Conservation (phyloP, 768 basidiomycete species). For the Xerocomellus dryophilus region DNA sequence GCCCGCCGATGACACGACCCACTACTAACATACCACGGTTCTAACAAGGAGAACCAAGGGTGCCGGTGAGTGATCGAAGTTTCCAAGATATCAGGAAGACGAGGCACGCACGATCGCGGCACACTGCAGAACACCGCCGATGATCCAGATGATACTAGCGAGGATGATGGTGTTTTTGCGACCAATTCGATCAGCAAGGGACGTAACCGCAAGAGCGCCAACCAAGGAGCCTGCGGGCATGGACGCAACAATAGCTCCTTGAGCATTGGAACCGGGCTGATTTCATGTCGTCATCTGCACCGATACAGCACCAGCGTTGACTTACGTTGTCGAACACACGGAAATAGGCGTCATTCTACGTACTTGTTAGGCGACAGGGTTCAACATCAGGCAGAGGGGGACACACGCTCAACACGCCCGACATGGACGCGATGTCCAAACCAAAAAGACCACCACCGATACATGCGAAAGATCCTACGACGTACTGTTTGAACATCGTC, state of each 20-base stretch:
- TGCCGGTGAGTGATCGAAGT: not conserved
- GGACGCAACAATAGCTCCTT: slow-evolving; percentile 73
- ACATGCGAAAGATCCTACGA: slow-evolving; percentile 79
- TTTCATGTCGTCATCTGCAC: slow-evolving; percentile 4
- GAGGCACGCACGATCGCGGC: slow-evolving; percentile 43
- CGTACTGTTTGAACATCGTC: slow-evolving; percentile 47
- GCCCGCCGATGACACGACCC: slow-evolving; percentile 64
- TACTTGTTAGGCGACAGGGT: not conserved
- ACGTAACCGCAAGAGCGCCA: slow-evolving; percentile 61
- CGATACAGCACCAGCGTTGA: not conserved
- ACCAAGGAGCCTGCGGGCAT: slow-evolving; percentile 73
- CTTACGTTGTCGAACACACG: slow-evolving; percentile 27
- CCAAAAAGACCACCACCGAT: slow-evolving; percentile 79
- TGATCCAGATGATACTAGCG: slow-evolving; percentile 66
- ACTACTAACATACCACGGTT: slow-evolving; percentile 74
- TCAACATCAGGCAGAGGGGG: not conserved
- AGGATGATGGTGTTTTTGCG: slow-evolving; percentile 66
- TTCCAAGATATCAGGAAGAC: not conserved
- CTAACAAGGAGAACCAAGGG: slow-evolving; percentile 26
- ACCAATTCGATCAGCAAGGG: slow-evolving; percentile 62
- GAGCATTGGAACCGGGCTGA: slow-evolving; percentile 49
- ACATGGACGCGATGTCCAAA: slow-evolving; percentile 82
- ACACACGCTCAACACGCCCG: slow-evolving; percentile 60
- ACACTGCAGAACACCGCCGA: slow-evolving; percentile 71
- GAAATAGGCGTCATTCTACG: slow-evolving; percentile 29